A percentile compares a stretch with the other conserved stretches of the same genome.
These are phyloP conservation scores for Monilinia laxa DNA, from an alignment of 2,329 filamentous ascomycete species.

Conservation along the genomic window DNA sequence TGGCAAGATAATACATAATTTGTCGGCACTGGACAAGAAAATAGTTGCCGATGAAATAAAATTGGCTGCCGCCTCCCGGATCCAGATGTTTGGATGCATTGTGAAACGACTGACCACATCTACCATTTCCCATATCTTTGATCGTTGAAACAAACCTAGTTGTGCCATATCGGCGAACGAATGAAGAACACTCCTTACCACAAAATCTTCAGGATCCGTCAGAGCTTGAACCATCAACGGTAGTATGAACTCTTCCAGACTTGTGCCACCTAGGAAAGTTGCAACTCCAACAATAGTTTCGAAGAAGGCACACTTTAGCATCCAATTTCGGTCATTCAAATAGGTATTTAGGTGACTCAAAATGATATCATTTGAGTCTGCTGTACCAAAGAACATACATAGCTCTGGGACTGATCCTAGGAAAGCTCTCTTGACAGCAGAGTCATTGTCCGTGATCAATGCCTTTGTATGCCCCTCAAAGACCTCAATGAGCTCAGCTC, in stretches of 20 bases:
- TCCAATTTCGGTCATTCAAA: conserved; percentile 94
- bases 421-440: conserved; percentile 85
- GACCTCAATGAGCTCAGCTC: conserved; percentile 74
- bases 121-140: conserved; percentile 83
- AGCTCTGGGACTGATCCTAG: conserved; percentile 86
- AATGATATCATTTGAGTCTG: conserved; percentile 93
- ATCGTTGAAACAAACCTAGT: conserved; percentile 80
- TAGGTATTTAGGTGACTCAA: conserved; percentile 96
- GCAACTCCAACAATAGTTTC: conserved; percentile 93
- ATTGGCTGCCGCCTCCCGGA: conserved; percentile 82
- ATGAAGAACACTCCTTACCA: conserved; percentile 85
- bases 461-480: conserved; percentile 89
- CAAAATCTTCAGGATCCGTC: conserved; percentile 89
- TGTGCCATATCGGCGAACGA: conserved; percentile 86
- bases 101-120: conserved; percentile 81
- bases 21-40: conserved; percentile 76
- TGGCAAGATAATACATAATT: conserved; percentile 78
- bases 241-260: conserved; percentile 90
- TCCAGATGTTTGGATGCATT: conserved; percentile 93
- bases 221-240: conserved; percentile 94
- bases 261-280: conserved; percentile 83
- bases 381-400: conserved; percentile 90
- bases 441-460: conserved; percentile 81
- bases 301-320: conserved; percentile 93
- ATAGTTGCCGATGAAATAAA: conserved; percentile 76